These are phyloP conservation scores for Raphanus raphanistrum DNA, from an alignment of 345 rosid species.

Conservation along the genomic window DNA sequence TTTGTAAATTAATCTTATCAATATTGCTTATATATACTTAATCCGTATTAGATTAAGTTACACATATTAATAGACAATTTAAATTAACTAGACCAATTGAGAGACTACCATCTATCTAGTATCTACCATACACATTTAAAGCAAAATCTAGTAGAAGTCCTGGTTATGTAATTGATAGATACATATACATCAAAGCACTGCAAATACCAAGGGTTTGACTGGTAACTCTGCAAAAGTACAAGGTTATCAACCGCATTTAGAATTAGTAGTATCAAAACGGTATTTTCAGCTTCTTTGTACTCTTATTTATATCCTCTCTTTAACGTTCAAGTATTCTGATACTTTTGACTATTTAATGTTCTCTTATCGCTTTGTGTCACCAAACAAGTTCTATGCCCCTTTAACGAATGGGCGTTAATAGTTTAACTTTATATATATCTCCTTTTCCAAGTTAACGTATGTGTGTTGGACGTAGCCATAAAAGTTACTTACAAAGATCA, in stretches of 20 bases:
- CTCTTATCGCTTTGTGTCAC: neutral
- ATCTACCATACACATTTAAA: neutral
- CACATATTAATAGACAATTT: neutral
- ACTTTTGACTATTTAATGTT: too few species aligned
- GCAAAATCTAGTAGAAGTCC: neutral
- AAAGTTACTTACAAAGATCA: neutral
- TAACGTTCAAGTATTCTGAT: too few species aligned
- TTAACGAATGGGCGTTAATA: neutral
- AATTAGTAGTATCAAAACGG: neutral
- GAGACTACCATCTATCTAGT: neutral
- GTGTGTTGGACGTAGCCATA: neutral
- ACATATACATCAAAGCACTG: neutral
- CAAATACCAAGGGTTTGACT: neutral
- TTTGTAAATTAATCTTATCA: too few species aligned
- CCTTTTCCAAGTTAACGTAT: neutral
- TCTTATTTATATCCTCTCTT: too few species aligned
- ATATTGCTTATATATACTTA: too few species aligned
- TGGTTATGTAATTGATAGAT: neutral
- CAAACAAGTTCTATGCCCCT: neutral
- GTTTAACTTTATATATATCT: neutral
- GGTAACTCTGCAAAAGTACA: neutral
- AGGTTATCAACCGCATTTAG: neutral
- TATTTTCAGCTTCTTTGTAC: too few species aligned
- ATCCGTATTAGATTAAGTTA: too few species aligned
- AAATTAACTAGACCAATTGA: neutral